Percentiles rank a stretch among this genome's conserved stretches.
Conservation (phyloP, 2,329 filamentous ascomycete species). For the Coleophoma cylindrospora region DNA sequence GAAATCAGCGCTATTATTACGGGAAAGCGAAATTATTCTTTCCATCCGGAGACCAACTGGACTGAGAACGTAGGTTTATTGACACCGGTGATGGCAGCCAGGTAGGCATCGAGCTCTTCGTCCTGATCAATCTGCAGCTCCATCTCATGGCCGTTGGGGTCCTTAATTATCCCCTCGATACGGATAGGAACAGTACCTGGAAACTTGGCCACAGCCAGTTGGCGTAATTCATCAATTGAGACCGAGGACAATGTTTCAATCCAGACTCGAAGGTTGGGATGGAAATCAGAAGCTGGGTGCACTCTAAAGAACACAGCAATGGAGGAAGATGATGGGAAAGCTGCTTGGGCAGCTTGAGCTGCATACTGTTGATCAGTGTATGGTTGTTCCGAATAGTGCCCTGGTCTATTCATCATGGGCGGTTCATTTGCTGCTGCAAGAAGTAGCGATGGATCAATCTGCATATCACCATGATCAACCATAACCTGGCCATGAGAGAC, state of each 20-base stretch:
- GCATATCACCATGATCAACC: conserved; percentile 43
- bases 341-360: conserved; percentile 33
- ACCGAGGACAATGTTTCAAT: conserved; percentile 52
- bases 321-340: conserved; percentile 28
- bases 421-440: conserved; percentile 40
- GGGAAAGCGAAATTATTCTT: conserved; percentile 9
- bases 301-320: conserved; percentile 67
- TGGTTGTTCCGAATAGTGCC: conserved; percentile 22
- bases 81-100: conserved; percentile 44
- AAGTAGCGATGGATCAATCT: conserved; percentile 59
- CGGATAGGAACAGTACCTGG: conserved; percentile 52
- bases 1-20: too few species aligned
- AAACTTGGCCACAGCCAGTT: conserved; percentile 55
- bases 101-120: conserved; percentile 66
- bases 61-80: conserved; percentile 26
- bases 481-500: conserved; percentile 17
- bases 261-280: conserved; percentile 52
- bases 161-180: conserved; percentile 62
- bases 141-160: conserved; percentile 49
- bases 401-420: conserved; percentile 27
- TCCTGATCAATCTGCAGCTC: conserved; percentile 63
- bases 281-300: conserved; percentile 55
- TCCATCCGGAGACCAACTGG: conserved; percentile 25
- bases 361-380: conserved; percentile 26
- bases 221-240: conserved; percentile 58